phyloP scores from a whole-genome alignment of 495 filamentous ascomycete genomes.

The Aspergillus diversus region DNA sequence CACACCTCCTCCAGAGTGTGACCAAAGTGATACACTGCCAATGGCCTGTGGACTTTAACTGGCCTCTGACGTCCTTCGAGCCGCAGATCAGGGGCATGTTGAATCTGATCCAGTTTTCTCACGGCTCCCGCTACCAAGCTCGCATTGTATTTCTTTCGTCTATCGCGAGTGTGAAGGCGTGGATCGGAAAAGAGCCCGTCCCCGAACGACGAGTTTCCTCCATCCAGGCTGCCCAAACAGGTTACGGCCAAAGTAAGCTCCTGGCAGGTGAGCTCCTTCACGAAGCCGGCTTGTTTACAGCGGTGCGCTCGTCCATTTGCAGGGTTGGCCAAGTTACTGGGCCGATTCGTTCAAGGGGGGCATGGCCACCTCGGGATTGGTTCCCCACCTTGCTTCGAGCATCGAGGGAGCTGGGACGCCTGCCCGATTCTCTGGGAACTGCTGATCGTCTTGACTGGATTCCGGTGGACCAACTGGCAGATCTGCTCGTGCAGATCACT shows the following conservation, averaged over 20 bases:
- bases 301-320: conserved; percentile 45
- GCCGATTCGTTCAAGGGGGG: conserved; percentile 38
- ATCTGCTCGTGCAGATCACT: conserved; percentile 34
- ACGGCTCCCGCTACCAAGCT: conserved; percentile 38
- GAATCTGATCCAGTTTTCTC: conserved; percentile 52
- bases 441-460: conserved; percentile 27
- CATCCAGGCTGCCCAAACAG: conserved; percentile 36
- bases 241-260: conserved; percentile 59
- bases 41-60: conserved; percentile 66
- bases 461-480: conserved; percentile 49
- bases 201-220: conserved; percentile 50
- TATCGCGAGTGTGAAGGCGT: conserved; percentile 47
- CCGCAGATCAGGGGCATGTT: conserved; percentile 54
- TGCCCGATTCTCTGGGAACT: conserved; percentile 8
- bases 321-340: conserved; percentile 61
- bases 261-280: conserved; percentile 54
- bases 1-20: conserved; percentile 37
- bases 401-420: conserved; percentile 23
- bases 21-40: conserved; percentile 61
- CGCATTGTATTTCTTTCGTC: conserved; percentile 57
- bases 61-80: conserved; percentile 54
- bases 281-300: conserved; percentile 35
- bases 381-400: conserved; percentile 47
- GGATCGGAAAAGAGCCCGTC: conserved; percentile 33
- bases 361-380: conserved; percentile 61